A percentile compares a stretch with the other conserved stretches of the same genome.
These are phyloP conservation scores for Thelonectria olida DNA, from an alignment of 2,329 filamentous ascomycete genomes.

Conservation along the genomic window DNA sequence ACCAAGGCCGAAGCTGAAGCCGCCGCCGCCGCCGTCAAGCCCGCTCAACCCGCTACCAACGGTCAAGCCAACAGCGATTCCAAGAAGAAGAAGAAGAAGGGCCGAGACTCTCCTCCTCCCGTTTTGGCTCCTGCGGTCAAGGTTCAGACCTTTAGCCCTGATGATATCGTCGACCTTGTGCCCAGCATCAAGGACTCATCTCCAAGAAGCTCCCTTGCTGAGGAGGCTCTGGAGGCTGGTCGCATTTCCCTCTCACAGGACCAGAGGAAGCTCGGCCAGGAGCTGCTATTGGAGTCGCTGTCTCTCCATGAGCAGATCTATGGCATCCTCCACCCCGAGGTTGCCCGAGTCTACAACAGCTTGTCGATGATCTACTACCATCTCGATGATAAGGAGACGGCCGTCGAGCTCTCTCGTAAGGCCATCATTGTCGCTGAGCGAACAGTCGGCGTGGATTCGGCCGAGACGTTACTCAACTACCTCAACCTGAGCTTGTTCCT, in stretches of 20 bases:
- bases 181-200: constrained; percentile 94
- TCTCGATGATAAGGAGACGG: constrained; percentile 96
- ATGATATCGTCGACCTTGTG: constrained; percentile 93
- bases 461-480: constrained; percentile 94
- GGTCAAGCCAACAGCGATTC: constrained; percentile 54
- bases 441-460: constrained; percentile 90
- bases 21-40: constrained; percentile 38
- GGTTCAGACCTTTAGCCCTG: constrained; percentile 71
- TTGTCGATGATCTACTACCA: constrained; percentile 97
- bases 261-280: constrained; percentile 95
- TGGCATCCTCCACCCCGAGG: constrained; percentile 94
- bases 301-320: constrained; percentile 99
- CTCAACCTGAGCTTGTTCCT: constrained; percentile 95
- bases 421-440: constrained; percentile 96
- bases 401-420: constrained; percentile 94
- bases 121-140: constrained; percentile 53
- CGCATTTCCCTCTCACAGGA: constrained; percentile 95
- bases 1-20: constrained; percentile 40
- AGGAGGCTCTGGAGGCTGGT: constrained; percentile 95
- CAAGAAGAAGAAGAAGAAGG: constrained; percentile 72
- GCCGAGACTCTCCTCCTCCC: constrained; percentile 62
- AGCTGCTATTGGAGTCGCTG: constrained; percentile 93
- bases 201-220: constrained; percentile 88
- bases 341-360: constrained; percentile 93
- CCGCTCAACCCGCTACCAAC: constrained; percentile 47